These are phyloP conservation scores for Coemansia sp. DNA, from an alignment of 192 early-diverging fungal genomes.

Conservation along the genomic window DNA sequence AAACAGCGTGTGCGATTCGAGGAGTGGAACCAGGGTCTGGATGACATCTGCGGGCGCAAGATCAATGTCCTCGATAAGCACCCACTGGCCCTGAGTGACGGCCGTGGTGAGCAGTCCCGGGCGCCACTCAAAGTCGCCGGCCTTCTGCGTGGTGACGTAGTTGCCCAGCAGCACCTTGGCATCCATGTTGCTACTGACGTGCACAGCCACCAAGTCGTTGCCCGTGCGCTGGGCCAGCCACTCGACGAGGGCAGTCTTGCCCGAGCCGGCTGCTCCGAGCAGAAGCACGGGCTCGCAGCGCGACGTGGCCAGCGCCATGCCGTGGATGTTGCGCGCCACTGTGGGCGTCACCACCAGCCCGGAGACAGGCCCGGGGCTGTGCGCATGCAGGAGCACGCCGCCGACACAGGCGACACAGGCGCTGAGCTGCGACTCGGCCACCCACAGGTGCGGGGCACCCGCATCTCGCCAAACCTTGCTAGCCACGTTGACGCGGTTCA, in stretches of 20 bases:
- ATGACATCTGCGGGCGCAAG: slow-evolving; percentile 93
- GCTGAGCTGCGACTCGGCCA: slow-evolving; percentile 25
- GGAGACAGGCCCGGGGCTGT: slow-evolving; percentile 15
- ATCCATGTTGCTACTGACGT: slow-evolving; percentile 95
- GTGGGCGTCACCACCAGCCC: slow-evolving; percentile 77
- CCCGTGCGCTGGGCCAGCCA: slow-evolving; percentile 81
- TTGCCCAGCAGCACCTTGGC: slow-evolving; percentile 93
- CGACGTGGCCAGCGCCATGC: slow-evolving; percentile 83
- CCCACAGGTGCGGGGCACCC: slow-evolving; percentile 17
- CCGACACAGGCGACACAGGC: slow-evolving; percentile 43
- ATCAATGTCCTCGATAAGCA: slow-evolving; percentile 97
- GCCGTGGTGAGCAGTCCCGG: slow-evolving; percentile 91
- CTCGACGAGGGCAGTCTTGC: slow-evolving; percentile 91
- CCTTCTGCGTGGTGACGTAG: slow-evolving; percentile 88
- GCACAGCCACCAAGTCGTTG: slow-evolving; percentile 85
- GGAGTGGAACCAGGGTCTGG: slow-evolving; percentile 85
- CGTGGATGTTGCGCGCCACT: slow-evolving; percentile 73
- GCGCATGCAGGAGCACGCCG: slow-evolving; percentile 51
- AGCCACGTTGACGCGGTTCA: slow-evolving; percentile 12
- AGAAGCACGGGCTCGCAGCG: slow-evolving; percentile 85
- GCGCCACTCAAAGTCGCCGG: slow-evolving; percentile 95
- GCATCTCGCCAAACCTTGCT: slow-evolving; percentile 15
- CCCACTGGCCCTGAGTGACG: slow-evolving; percentile 88
- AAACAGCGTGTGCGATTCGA: slow-evolving; percentile 88
- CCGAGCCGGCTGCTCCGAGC: slow-evolving; percentile 80